Base-by-base conservation (phyloP, 2,329 filamentous ascomycete genomes). In the Zarea fungicola region DNA sequence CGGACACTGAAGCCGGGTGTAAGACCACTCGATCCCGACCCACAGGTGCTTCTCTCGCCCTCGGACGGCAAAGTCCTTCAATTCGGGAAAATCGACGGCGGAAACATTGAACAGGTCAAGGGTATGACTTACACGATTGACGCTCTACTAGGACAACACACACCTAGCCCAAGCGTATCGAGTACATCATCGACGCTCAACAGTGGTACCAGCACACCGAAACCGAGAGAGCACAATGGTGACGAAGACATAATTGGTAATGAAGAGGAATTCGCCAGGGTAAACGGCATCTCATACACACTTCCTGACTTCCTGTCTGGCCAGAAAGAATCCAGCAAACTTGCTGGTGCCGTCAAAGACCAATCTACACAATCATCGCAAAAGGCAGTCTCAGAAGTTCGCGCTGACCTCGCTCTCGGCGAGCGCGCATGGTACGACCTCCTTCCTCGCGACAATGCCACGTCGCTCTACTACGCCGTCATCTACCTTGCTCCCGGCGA, bases 121-220 rank as follows among this genome's bases (percentile, higher is more conserved):
- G 93, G 93, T 52, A 93, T 99, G 77, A 99, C 93, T 1, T 99
- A 99, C 69, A 95, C 85, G 56, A 80, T 99, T 48, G 93, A 99
- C 64, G 91, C 93, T 7, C 78, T 99, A 2, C 78, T 99, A 2
- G 93, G 93, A 44, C 83, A 80, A 55, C 73, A 75, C 53, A 79
- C 75, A 6, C 78, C 78, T 31, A 63, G 75, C 5, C 67, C 77
- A 16, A 80, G 80, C 68, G 67, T 84, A 58, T 63, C 77, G 50
- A 65, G 68, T 48, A 57, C 55, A 21, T 60, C 47, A 3, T 37
- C 49, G 4, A 21, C n/a, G n/a, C n/a, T 56, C 2, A 58, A 59
- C 2, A 50, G 49, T 19, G 39, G 52, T 16, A 18, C 31, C 44
- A 57, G 6, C 55, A 62, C 23, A 54, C 62, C 7, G 54, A 57